Evolutionary conservation across 345 rosid genomes (phyloP), one percentile per base, ranked within the genome.

Genomic region (Heritiera littoralis): DNA sequence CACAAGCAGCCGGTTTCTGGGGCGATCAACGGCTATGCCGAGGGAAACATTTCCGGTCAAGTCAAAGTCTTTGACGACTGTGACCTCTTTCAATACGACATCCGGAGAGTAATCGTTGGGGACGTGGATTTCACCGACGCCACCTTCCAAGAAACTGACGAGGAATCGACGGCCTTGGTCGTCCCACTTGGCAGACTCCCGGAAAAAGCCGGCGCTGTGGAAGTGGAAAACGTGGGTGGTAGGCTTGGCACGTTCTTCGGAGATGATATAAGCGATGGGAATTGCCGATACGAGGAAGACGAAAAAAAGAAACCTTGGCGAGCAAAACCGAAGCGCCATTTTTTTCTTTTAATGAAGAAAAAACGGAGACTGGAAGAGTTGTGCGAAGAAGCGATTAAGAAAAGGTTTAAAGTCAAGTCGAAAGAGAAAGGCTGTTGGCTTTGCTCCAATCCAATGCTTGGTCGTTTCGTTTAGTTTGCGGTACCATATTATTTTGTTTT

Each of bases 141-240:
- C 95, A 1, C 98, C 97, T 51, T 90, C 97, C 68, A 95, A 65
- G 87, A 83, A 91, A 81, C 94, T 90, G 82, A 92, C 92, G 82
- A 95, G 87, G 88, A 95, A 95, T 20, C 97, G 90, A 69, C 84
- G 87, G 81, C 86, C 76, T 17, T 69, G 80, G 3, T 83, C 88
- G 85, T 95, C 98, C 98, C 98, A 95, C 90, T 93, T 93, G 78
- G 95, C 93, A 86, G 91, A 87, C 88, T 93, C 98, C 20, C 97
- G 92, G 84, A 95, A 20, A 84, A 80, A 89, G 18, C 93, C 94
- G 81, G 90, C 65, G 88, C 94, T 89, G 48, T 88, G 89, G 89
- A 92, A 95, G 81, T 81, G 90, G 86, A 84, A 86, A 72, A 89
- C 94, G 68, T 87, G 97, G 49, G 91, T 91, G 17, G 93, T 3